Percentiles rank a stretch among this genome's conserved stretches.
Evolutionary conservation across 2,329 filamentous ascomycete species (phyloP).

Genomic region (Phialemoniopsis sp.): DNA sequence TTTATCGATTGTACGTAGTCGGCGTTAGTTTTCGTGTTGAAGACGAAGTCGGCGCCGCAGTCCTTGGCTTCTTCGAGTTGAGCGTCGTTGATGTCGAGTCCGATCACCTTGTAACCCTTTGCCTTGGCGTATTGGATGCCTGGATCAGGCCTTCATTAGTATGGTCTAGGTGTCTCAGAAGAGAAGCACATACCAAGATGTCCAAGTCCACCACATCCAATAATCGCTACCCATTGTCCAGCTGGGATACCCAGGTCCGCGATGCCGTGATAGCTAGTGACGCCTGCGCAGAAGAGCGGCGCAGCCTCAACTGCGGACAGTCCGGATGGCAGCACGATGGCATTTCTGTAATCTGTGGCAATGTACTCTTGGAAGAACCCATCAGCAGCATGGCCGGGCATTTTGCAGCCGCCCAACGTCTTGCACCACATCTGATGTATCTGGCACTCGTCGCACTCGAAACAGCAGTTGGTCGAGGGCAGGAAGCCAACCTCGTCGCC

Average conservation of each 20-base stretch:
- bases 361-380: constrained; percentile 21
- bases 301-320: constrained; percentile 14
- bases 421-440: constrained; percentile 17
- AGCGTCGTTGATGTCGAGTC: constrained; percentile 13
- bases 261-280: constrained; percentile 17
- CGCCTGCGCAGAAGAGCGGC: constrained; percentile 21
- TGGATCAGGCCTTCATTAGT: too few relatives aligned
- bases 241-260: constrained; percentile 7
- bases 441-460: constrained; percentile 14
- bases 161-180: neutral
- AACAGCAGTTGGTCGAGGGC: constrained; percentile 15
- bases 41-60: constrained; percentile 12
- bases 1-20: constrained; percentile 5
- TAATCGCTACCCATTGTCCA: constrained; percentile 16
- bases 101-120: constrained; percentile 16
- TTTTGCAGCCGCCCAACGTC: constrained; percentile 10
- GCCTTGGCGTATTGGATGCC: constrained; percentile 16
- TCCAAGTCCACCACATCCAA: constrained; percentile 19
- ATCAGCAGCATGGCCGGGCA: constrained; percentile 16
- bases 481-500: constrained; percentile 51
- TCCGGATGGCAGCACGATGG: constrained; percentile 16
- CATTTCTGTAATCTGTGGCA: constrained; percentile 15
- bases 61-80: constrained; percentile 9
- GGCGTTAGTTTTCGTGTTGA: constrained; percentile 12
- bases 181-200: constrained; percentile 16